Base-by-base conservation (phyloP, 371 early-diverging fungal species). In the Circinella umbellata region DNA sequence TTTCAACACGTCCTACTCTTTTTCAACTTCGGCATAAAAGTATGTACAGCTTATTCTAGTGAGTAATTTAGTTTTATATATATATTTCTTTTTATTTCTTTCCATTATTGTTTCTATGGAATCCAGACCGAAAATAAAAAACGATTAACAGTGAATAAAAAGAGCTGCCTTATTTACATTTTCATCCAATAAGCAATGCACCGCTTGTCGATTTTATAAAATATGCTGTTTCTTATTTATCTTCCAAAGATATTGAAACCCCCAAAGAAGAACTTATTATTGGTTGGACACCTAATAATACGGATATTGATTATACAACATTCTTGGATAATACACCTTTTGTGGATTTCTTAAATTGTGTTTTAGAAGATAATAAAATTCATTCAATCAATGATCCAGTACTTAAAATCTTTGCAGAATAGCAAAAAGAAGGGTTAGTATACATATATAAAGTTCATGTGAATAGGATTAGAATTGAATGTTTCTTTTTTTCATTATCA, bases 401-500 rank as follows among this genome's bases (percentile, higher is more conserved):
- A 14, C 69, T 86, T 15, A 83, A 86, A 49, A 85, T 79, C 15
- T 70, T 81, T 63, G 87, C 87, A 27, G 77, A 85, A 54, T 86
- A 81, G 82, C 83, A 85, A 63, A 80, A 83, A 53, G 80, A 83
- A 68, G 87, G 87, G 87, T 86, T 83, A 72, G 53, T 9, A 3
- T 27, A 27, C 27, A 27, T 27, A 27, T 27, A 39, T 35, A 68
- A 49, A 60, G 42, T 51, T 47, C 60, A 36, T 14, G 9, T 8
- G 18, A 8, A 1, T 59, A 27, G 27, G 27, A 27, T 27, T 27
- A 27, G 27, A 2, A 2, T 27, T 27, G 27, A 27, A 27, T 27
- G 27, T 27, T 27, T 27, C 27, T n/a, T n/a, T 27, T 27, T 27
- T 27, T 27, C 27, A 27, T 27, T 27, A 27, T 27, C 2, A 27